Evolutionary conservation across 179 eudicot genomes (phyloP), one percentile per base, ranked within the genome.

Genomic region (Vitellaria paradoxa): DNA sequence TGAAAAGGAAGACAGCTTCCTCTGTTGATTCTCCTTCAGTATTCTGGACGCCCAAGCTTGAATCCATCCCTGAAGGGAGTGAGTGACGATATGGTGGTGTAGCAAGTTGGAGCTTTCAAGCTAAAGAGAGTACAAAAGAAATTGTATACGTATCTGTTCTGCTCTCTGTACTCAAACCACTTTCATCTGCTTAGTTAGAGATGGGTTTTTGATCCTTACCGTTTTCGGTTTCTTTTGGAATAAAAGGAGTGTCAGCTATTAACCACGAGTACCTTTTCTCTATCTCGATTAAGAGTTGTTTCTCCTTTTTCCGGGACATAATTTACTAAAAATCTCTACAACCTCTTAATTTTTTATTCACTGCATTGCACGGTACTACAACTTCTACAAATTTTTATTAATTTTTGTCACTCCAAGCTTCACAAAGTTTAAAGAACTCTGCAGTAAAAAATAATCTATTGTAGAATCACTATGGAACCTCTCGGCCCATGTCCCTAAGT

Each of bases 11-110:
- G 12, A 65, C 24, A 66, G 72, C 75, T 73, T 50, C 76, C 55
- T 77, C 40, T 23, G 20, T 46, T 18, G 70, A 67, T 78, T 55
- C 70, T 63, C 15, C 67, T 64, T 40, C 73, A 5, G 20, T 24
- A 15, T 62, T 42, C 47, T 84, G 85, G 88, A 76, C 76, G 73
- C 86, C 86, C 11, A 78, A 59, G 75, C 87, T 90, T 52, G 82
- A 84, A 49, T 57, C 89, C 14, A 89, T 91, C 70, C 86, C 87
- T 3, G 95, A 91, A 82, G 87, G 81, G 4, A 65, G 59, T 53
- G 87, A 89, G 60, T 59, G 7, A n/a, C 20, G n/a, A 23, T 53
- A 9, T 5, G 45, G 45, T 42, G 45, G 45, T 42, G 45, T 42
- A 42, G 45, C 45, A 42, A 42, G 45, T 55, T 14, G n/a, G 18